Evolutionary conservation across 2,329 filamentous ascomycete species (phyloP).

Genomic region (Aspergillus neoniger): DNA sequence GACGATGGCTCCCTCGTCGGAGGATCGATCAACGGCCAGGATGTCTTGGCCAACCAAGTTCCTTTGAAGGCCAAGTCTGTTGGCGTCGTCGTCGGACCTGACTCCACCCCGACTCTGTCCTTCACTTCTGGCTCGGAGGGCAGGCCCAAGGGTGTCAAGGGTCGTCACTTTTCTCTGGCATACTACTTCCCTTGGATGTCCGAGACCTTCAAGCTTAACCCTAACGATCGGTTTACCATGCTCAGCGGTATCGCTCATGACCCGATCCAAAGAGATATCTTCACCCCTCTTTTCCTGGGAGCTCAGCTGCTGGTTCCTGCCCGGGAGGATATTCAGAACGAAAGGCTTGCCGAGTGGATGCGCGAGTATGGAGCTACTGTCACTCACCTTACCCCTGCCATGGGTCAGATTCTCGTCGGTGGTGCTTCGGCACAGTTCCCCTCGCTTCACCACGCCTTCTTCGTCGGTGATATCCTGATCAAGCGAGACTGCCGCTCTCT

Average conservation of each 20-base stretch:
- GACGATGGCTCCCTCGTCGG: constrained; percentile 74
- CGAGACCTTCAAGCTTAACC: constrained; percentile 71
- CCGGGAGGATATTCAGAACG: constrained; percentile 81
- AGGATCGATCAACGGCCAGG: constrained; percentile 64
- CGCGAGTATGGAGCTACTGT: constrained; percentile 71
- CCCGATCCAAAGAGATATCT: constrained; percentile 69
- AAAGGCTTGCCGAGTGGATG: constrained; percentile 88
- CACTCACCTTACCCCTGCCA: constrained; percentile 89
- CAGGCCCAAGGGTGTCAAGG: constrained; percentile 80
- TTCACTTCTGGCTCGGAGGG: constrained; percentile 77
- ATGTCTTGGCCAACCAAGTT: constrained; percentile 63
- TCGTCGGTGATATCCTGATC: constrained; percentile 87
- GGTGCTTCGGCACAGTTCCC: constrained; percentile 77
- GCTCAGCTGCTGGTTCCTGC: constrained; percentile 77
- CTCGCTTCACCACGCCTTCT: constrained; percentile 76
- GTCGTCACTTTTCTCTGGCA: constrained; percentile 81
- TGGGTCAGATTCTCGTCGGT: constrained; percentile 93
- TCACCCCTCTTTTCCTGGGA: constrained; percentile 86
- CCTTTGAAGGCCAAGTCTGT: constrained; percentile 60
- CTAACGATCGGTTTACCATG: constrained; percentile 76
- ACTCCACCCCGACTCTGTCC: constrained; percentile 73
- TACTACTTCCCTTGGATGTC: constrained; percentile 96
- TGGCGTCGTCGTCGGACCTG: constrained; percentile 79
- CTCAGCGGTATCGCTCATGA: constrained; percentile 77
- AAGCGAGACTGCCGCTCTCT: constrained; percentile 77